Base-by-base conservation (phyloP, 495 filamentous ascomycete genomes). In the Penicillium antarcticum region DNA sequence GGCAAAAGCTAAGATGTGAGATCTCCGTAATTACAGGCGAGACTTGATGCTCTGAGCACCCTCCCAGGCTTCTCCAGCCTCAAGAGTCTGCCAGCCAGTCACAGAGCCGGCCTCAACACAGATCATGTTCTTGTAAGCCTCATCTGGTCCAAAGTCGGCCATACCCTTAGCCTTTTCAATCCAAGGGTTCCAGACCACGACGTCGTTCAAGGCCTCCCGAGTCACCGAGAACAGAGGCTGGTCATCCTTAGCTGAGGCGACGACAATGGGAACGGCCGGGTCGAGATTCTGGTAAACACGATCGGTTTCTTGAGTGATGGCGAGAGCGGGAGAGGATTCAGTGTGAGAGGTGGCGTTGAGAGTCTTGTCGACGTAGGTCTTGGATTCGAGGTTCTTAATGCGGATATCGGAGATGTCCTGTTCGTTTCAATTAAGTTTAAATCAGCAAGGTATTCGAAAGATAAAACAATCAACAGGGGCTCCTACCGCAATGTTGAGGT, bases 151-250 rank as follows among this genome's bases (percentile, higher is more conserved):
- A 69, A 99, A 96, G 61, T 99, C 94, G 31, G 74, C 84, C 78
- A 97, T 92, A 0, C 78, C 79, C 56, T 78, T 79, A 7, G 88
- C 86, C 69, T 92, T 92, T 46, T 89, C 88, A 26, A 77, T 76
- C 91, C 94, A 97, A 4, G 95, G 95, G 67, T 99, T 99, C 95
- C 95, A 99, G 2, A 99, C 89, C 2, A 96, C 92, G 29, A 91
- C 86, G 45, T 97, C 89, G 46, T 73, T 72, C 48, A 99, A 73
- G 59, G 86, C 90, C 68, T 96, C 88, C 35, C 95, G 80, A 14
- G 82, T 79, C 26, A 97, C 74, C 17, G 80, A 81, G 71, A 85
- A 95, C 24, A 79, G 69, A 42, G 84, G 69, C 61, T 78, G 73
- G 35, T 83, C 84, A 44, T 76, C 79, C 45, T 86, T 77, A 1